Percentiles rank a stretch among this genome's conserved stretches.
Conservation (phyloP, 2,329 filamentous ascomycete genomes). For the Colletotrichum tofieldiae region DNA sequence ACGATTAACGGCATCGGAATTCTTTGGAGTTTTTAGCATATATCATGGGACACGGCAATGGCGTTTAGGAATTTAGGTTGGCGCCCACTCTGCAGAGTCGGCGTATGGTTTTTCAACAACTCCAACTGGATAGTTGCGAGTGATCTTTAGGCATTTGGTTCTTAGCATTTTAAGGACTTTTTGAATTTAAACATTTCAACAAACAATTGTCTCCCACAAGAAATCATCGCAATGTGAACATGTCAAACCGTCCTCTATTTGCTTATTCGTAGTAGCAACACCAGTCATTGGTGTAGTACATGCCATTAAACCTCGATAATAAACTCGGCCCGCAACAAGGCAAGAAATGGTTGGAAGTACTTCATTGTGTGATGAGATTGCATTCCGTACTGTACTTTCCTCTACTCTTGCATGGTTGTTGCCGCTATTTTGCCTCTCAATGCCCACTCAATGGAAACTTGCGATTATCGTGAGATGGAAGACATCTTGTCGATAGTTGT, state of each 20-base stretch:
- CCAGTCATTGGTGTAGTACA: no score
- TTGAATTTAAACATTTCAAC: neutral
- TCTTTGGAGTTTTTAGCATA: constrained; percentile 34
- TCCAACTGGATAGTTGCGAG: neutral
- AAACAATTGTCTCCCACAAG: fast-evolving
- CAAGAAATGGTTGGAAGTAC: no score
- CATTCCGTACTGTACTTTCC: no score
- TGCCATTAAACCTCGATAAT: no score
- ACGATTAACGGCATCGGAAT: constrained; percentile 25
- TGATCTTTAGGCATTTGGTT: neutral
- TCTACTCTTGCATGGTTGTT: no score
- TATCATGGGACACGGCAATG: constrained; percentile 28
- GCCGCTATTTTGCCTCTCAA: neutral
- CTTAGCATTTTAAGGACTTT: no score
- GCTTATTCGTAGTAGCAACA: no score
- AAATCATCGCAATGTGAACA: no score
- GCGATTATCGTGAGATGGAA: neutral
- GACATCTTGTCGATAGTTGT: neutral
- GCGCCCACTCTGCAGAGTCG: neutral
- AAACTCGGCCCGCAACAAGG: no score
- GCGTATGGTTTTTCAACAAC: neutral
- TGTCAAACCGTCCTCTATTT: no score
- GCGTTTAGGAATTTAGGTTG: neutral
- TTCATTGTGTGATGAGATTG: no score
- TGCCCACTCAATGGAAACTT: neutral